A percentile compares a stretch with the other conserved stretches of the same genome.
These are phyloP conservation scores for Lasiodiplodia citricola DNA, from an alignment of 2,329 filamentous ascomycete genomes.

Conservation along the genomic window DNA sequence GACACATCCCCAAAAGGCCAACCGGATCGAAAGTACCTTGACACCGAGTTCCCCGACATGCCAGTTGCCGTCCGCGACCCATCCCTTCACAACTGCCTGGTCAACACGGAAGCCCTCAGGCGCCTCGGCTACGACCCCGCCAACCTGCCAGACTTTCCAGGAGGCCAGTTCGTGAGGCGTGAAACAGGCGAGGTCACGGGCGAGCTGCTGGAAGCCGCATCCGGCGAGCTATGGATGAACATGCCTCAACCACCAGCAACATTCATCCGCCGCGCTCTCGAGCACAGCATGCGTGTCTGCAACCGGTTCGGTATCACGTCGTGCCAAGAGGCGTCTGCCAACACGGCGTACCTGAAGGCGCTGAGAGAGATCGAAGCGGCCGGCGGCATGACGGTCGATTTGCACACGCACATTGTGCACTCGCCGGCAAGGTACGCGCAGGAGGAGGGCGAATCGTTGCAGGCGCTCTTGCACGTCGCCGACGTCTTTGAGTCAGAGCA, in stretches of 20 bases:
- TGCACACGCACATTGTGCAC: neutral
- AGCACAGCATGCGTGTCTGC: neutral
- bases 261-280: neutral
- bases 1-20: neutral
- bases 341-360: neutral
- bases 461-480: conserved; percentile 34
- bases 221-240: neutral
- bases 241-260: neutral
- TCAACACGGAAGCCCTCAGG: conserved; percentile 37
- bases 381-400: no score
- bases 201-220: conserved; percentile 37
- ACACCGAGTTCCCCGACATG: conserved; percentile 35
- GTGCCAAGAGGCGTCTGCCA: neutral
- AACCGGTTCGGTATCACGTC: neutral
- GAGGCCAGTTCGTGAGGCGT: conserved; percentile 33
- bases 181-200: conserved; percentile 38
- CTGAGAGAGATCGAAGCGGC: no score
- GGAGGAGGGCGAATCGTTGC: neutral
- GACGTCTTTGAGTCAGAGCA: conserved; percentile 35
- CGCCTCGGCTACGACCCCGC: conserved; percentile 35
- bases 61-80: conserved; percentile 39
- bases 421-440: neutral
- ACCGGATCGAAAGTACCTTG: conserved; percentile 34
- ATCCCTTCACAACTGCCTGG: conserved; percentile 36
- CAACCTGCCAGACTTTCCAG: conserved; percentile 32